These are phyloP conservation scores for Sporothrix humicola DNA, from an alignment of 2,329 filamentous ascomycete species.

Conservation along the genomic window DNA sequence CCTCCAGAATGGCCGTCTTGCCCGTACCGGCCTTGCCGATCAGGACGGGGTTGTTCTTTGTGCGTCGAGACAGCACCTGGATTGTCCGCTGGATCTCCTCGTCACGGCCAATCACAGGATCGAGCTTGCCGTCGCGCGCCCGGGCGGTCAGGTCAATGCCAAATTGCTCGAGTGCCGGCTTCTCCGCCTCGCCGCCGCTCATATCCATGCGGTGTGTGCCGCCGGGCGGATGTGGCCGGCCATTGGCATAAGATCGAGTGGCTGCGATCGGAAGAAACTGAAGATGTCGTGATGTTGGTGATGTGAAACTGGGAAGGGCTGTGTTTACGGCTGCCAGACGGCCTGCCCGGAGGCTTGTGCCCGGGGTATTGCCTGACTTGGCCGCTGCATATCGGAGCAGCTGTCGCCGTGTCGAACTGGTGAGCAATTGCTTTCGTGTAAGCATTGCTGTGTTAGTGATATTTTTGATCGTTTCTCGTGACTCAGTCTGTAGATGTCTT, in stretches of 20 bases:
- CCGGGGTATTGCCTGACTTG: neutral
- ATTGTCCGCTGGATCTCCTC: slow-evolving; percentile 92
- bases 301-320: neutral
- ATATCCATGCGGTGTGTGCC: slow-evolving; percentile 95
- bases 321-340: neutral
- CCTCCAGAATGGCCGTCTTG: slow-evolving; percentile 92
- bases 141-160: slow-evolving; percentile 87
- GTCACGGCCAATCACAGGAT: slow-evolving; percentile 94
- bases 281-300: slow-evolving; percentile 13
- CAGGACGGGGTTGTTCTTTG: slow-evolving; percentile 95
- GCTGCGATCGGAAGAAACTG: slow-evolving; percentile 48
- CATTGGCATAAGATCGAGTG: slow-evolving; percentile 67
- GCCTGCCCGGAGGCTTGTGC: neutral
- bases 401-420: slow-evolving; percentile 39
- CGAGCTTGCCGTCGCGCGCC: slow-evolving; percentile 86
- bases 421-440: slow-evolving; percentile 48
- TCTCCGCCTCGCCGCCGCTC: slow-evolving; percentile 73
- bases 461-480: neutral
- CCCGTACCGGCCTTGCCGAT: slow-evolving; percentile 90
- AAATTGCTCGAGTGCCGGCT: slow-evolving; percentile 87
- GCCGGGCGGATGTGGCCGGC: slow-evolving; percentile 83
- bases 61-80: slow-evolving; percentile 87
- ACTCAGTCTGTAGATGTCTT: slow-evolving; percentile 22
- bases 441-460: slow-evolving; percentile 44
- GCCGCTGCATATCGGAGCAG: slow-evolving; percentile 32